phyloP scores from a whole-genome alignment of 75 land plant genomes.

The Sequoiadendron giganteum region DNA sequence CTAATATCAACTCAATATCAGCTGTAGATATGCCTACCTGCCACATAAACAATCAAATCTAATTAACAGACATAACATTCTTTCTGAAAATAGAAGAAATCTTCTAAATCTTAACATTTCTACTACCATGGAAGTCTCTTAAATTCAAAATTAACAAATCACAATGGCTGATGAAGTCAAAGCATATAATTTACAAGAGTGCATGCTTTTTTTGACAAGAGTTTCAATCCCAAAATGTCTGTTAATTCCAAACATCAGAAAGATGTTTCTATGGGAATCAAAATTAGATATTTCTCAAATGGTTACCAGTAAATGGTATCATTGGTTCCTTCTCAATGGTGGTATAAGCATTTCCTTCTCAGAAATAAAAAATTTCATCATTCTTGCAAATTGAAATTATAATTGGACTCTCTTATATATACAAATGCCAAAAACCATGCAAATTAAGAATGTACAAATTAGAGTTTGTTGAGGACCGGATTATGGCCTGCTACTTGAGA shows the following conservation, averaged over 20 bases:
- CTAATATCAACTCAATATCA: slow-evolving; percentile 63
- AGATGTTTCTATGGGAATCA: not conserved
- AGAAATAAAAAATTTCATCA: not conserved
- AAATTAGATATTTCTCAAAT: not conserved
- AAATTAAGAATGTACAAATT: not conserved
- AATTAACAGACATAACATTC: not conserved
- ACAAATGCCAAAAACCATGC: not conserved
- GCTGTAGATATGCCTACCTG: slow-evolving; percentile 45
- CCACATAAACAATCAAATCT: not conserved
- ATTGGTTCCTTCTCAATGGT: not conserved
- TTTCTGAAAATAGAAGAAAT: not conserved
- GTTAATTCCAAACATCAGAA: not conserved
- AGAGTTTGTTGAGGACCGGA: not conserved
- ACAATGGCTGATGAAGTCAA: not conserved
- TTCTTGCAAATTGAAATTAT: not conserved
- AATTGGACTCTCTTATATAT: not conserved
- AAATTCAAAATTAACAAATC: not conserved
- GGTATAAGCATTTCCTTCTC: not conserved
- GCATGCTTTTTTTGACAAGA: not conserved
- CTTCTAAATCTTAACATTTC: not conserved
- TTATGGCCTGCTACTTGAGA: not conserved
- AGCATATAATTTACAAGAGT: not conserved
- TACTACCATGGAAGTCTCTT: not conserved
- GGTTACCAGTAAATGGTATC: not conserved
- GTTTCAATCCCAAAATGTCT: not conserved